These are phyloP conservation scores for Xanthoparmelia taractica DNA, from an alignment of 495 filamentous ascomycete genomes.

Conservation along the genomic window DNA sequence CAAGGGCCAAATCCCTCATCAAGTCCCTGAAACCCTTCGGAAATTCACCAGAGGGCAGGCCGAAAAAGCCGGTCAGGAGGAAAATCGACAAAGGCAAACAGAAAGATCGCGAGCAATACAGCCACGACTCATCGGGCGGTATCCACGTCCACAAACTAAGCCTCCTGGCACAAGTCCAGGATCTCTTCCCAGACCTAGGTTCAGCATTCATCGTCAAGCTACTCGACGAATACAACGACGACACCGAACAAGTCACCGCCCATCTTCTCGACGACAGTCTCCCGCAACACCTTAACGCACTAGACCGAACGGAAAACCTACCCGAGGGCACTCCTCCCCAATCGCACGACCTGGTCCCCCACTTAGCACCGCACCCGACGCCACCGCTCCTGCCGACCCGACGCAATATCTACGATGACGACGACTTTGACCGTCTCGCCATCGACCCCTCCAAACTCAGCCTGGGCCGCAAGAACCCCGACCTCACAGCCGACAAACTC, in stretches of 20 bases:
- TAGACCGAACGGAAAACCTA: constrained; percentile 50
- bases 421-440: constrained; percentile 70
- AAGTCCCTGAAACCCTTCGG: constrained; percentile 44
- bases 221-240: constrained; percentile 67
- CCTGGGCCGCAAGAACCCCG: constrained; percentile 52
- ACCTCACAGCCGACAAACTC: constrained; percentile 56
- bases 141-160: constrained; percentile 76
- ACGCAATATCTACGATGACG: constrained; percentile 68
- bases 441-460: constrained; percentile 55
- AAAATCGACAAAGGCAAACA: constrained; percentile 64
- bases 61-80: constrained; percentile 40
- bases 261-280: constrained; percentile 80
- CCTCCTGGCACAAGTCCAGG: constrained; percentile 78
- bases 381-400: constrained; percentile 35
- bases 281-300: constrained; percentile 49
- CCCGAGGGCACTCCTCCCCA: constrained; percentile 23
- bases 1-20: constrained; percentile 52
- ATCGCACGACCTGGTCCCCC: constrained; percentile 34
- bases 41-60: constrained; percentile 46
- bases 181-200: constrained; percentile 86
- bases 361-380: constrained; percentile 36
- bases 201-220: constrained; percentile 72
- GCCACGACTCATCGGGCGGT: constrained; percentile 39
- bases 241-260: constrained; percentile 71
- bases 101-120: constrained; percentile 39